A percentile compares a stretch with the other conserved stretches of the same genome.
Conservation (phyloP, 108 stramenopile species). For the Discostella stelligeroides region DNA sequence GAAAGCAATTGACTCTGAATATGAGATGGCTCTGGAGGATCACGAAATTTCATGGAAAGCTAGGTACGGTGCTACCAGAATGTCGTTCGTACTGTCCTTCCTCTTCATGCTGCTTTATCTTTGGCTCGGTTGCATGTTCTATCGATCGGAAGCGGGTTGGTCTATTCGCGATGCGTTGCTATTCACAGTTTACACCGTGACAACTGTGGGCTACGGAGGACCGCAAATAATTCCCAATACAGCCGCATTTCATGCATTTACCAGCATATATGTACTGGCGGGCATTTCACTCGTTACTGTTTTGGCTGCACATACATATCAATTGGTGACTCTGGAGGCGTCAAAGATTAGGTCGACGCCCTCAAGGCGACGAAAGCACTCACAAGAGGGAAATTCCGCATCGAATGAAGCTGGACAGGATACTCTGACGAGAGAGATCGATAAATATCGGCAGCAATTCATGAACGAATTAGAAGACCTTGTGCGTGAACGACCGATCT, state of each 20-base stretch:
- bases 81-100: conserved; percentile 59
- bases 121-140: conserved; percentile 66
- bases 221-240: conserved; percentile 65
- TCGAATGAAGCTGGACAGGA: conserved; percentile 17
- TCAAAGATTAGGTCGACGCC: conserved; percentile 59
- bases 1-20: conserved; percentile 70
- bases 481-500: conserved; percentile 32
- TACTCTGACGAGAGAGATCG: conserved; percentile 15
- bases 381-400: too few species aligned
- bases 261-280: conserved; percentile 70
- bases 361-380: conserved; percentile 15
- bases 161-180: conserved; percentile 72
- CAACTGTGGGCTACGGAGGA: conserved; percentile 85
- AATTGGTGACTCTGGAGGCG: conserved; percentile 80
- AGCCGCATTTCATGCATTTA: conserved; percentile 73
- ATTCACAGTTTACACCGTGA: conserved; percentile 86
- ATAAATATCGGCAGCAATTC: conserved; percentile 31
- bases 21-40: conserved; percentile 78
- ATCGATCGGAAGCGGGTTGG: conserved; percentile 58
- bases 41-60: conserved; percentile 85
- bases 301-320: conserved; percentile 82
- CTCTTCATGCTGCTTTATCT: conserved; percentile 68
- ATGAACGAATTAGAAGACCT: conserved; percentile 46
- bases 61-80: conserved; percentile 67
- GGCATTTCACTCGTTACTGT: conserved; percentile 85